These are phyloP conservation scores for Cryptomeria japonica DNA, from an alignment of 75 land plant genomes.

Conservation along the genomic window DNA sequence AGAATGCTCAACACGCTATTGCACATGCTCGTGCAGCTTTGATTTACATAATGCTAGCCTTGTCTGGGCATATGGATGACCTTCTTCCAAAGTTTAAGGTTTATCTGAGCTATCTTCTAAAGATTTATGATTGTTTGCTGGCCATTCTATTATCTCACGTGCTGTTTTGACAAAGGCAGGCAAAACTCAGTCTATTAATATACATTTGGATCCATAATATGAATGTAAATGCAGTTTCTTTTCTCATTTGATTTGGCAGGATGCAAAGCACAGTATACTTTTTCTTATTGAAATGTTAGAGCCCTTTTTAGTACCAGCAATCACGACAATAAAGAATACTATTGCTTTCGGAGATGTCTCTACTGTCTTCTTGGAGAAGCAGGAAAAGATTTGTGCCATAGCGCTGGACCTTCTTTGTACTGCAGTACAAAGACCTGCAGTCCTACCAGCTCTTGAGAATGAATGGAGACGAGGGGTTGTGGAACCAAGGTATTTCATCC, in stretches of 20 bases:
- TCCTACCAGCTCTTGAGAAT: conserved; percentile 84
- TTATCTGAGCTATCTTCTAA: not conserved
- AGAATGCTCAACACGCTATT: conserved; percentile 48
- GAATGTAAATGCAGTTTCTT: not conserved
- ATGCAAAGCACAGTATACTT: conserved; percentile 70
- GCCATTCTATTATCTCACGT: not conserved
- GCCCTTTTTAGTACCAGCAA: conserved; percentile 80
- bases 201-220: not conserved
- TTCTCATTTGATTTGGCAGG: conserved; percentile 38
- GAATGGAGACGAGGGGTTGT: conserved; percentile 89
- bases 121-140: not conserved
- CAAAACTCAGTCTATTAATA: not conserved
- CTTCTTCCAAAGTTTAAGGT: conserved; percentile 84
- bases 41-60: conserved; percentile 75
- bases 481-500: conserved; percentile 69
- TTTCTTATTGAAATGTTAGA: conserved; percentile 94
- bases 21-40: conserved; percentile 83
- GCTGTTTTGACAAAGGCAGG: not conserved
- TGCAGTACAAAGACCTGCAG: conserved; percentile 62
- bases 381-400: conserved; percentile 54
- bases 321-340: conserved; percentile 42
- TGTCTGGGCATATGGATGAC: conserved; percentile 95
- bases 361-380: conserved; percentile 47
- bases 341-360: conserved; percentile 85
- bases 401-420: conserved; percentile 74